Evolutionary conservation across 768 basidiomycete species (phyloP).

Genomic region (Leccinum subgranulosum): DNA sequence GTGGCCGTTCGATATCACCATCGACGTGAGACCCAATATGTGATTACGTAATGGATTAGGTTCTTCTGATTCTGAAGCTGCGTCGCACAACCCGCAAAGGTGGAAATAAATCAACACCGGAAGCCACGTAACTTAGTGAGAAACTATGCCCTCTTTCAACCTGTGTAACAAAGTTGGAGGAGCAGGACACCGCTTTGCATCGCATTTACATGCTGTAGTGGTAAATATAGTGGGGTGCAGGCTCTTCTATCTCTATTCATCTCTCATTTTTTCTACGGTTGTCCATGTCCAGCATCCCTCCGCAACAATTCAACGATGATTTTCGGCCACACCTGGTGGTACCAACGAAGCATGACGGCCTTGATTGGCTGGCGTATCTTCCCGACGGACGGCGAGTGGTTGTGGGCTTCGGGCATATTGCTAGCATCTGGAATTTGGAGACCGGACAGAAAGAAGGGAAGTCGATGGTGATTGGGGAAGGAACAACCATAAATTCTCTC

Average conservation of each 20-base stretch:
- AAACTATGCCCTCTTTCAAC: too few species aligned
- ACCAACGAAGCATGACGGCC: not conserved
- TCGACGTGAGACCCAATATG: not conserved
- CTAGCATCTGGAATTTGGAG: conserved; percentile 3
- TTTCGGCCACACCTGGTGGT: not conserved
- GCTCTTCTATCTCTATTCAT: too few species aligned
- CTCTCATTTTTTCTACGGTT: too few species aligned
- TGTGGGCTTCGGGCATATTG: not conserved
- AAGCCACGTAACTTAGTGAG: too few species aligned
- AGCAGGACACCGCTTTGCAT: too few species aligned
- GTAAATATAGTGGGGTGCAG: too few species aligned
- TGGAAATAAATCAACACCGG: too few species aligned
- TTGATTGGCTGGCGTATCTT: not conserved
- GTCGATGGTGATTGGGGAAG: not conserved
- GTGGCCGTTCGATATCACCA: conserved; percentile 12
- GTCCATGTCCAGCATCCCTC: too few species aligned
- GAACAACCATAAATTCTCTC: not conserved
- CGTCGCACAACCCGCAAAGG: too few species aligned
- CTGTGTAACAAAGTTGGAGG: too few species aligned
- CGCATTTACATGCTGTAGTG: too few species aligned
- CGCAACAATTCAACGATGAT: not conserved
- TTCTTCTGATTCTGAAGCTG: too few species aligned
- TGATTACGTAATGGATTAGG: not conserved
- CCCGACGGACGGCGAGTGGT: conserved; percentile 7
- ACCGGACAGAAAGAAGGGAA: conserved; percentile 3